Base-by-base conservation (phyloP, 371 early-diverging fungal species). In the Mortierella sp. region DNA sequence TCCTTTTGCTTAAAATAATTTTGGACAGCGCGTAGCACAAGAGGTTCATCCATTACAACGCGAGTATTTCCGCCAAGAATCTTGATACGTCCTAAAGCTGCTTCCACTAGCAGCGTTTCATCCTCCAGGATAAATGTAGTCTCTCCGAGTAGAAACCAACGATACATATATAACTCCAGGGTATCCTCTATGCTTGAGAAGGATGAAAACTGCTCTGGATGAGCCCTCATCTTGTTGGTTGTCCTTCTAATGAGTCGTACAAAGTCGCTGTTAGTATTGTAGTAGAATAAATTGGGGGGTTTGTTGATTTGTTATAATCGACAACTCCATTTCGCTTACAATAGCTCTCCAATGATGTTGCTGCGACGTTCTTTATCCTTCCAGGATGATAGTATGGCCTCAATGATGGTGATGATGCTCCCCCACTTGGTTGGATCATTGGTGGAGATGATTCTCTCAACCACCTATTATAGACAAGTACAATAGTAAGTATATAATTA, bases 101-200 rank as follows among this genome's bases (percentile, higher is more conserved):
- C 3, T 52, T 52, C 52, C 52, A n/a, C 52, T 4, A 52, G 16
- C 6, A 5, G 47, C 19, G 48, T 58, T 19, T 76, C 76, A 53
- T 63, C 55, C 6, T 66, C 58, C 6, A 76, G 64, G n/a, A 70
- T 57, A 9, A 47, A 65, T 55, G 6, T 22, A 1, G 63, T 32
- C 9, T 59, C 67, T 40, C 69, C 76, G n/a, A n/a, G n/a, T n/a
- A n/a, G n/a, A n/a, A n/a, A 13, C 40, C 53, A 58, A 41, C 70
- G 70, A 36, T 22, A 67, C 41, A 76, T 47, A 53, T 66, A 76
- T 1, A 76, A 50, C 10, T 40, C 70, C 0, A 70, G 70, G 11
- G 70, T 52, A 1, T 66, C 63, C 22, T 21, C 64, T n/a, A 43
- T 64, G 45, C 66, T 66, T 3, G 69, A 64, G 28, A n/a, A 48